These are phyloP conservation scores for Mortierella sp. DNA, from an alignment of 371 early-diverging fungal species.

Conservation along the genomic window DNA sequence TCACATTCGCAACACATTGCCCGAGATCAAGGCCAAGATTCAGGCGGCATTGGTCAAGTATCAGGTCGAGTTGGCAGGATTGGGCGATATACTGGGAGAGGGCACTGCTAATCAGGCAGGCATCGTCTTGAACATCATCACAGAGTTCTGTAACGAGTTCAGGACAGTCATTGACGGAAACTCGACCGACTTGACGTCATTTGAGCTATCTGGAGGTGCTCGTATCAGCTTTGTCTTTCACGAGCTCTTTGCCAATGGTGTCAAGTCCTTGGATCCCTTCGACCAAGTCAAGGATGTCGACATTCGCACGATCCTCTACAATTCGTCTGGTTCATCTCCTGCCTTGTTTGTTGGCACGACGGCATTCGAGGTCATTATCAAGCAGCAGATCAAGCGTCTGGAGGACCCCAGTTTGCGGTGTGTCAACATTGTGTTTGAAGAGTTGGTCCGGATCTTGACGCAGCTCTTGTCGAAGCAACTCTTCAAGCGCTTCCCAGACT, in stretches of 20 bases:
- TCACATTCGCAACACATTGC: constrained; percentile 95
- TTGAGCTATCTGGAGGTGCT: constrained; percentile 98
- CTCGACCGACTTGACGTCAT: constrained; percentile 90
- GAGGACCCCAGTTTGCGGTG: constrained; percentile 98
- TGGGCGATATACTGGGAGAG: constrained; percentile 93
- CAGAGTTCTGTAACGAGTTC: constrained; percentile 97
- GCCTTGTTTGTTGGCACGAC: constrained; percentile 97
- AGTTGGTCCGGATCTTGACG: constrained; percentile 93
- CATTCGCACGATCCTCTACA: constrained; percentile 98
- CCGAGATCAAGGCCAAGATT: constrained; percentile 98
- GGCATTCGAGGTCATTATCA: constrained; percentile 98
- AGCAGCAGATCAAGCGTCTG: constrained; percentile 96
- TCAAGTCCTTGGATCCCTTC: constrained; percentile 95
- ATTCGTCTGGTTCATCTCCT: constrained; percentile 96
- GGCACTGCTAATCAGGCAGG: constrained; percentile 75
- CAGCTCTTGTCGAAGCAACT: constrained; percentile 91
- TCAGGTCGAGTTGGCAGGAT: constrained; percentile 83
- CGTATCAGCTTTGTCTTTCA: constrained; percentile 99
- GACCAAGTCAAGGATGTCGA: constrained; percentile 98
- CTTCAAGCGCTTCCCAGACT: constrained; percentile 95
- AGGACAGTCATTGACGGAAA: constrained; percentile 95
- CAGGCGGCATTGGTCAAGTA: constrained; percentile 87
- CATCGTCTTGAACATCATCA: constrained; percentile 93
- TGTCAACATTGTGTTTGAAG: constrained; percentile 94
- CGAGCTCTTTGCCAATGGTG: constrained; percentile 91